Percentiles rank a stretch among this genome's conserved stretches.
These are phyloP conservation scores for Aspergillus puulaauensis DNA, from an alignment of 2,329 filamentous ascomycete species.

Conservation along the genomic window DNA sequence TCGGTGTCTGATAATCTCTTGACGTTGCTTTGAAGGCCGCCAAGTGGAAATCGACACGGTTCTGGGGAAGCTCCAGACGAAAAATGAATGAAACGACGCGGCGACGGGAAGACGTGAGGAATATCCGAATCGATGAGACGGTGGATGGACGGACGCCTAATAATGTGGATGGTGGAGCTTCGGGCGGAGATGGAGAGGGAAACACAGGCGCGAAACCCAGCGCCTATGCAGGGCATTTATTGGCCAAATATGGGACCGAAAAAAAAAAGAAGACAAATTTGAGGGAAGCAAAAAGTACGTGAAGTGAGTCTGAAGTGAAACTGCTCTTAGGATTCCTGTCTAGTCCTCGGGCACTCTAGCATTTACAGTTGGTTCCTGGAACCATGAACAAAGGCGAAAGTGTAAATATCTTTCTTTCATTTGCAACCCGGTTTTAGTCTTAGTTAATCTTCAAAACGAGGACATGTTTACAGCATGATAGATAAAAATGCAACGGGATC, in stretches of 20 bases:
- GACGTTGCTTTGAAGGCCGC: not conserved
- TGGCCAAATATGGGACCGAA: not conserved
- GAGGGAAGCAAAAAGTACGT: not conserved
- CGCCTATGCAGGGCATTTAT: not conserved
- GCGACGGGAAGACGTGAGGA: not conserved
- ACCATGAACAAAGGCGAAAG: not conserved
- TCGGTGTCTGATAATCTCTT: conserved; percentile 4
- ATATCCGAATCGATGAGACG: not conserved
- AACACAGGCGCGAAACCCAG: conserved; percentile 1
- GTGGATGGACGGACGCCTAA: not conserved
- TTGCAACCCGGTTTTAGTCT: not conserved
- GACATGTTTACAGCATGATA: not conserved
- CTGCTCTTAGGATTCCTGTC: not conserved
- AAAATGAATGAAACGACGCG: not conserved
- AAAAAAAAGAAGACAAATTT: not conserved
- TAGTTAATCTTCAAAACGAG: not conserved
- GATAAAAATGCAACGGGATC: not conserved
- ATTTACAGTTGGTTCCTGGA: not conserved
- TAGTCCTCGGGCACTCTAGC: not conserved
- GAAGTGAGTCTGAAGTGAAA: not conserved
- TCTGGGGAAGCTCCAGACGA: not conserved
- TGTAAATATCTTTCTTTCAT: not conserved
- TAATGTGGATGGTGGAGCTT: conserved; percentile 10
- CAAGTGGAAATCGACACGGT: not conserved
- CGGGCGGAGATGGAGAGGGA: conserved; percentile 9